These are phyloP conservation scores for Cladosporium sp. DNA, from an alignment of 2,329 filamentous ascomycete species.

Conservation along the genomic window DNA sequence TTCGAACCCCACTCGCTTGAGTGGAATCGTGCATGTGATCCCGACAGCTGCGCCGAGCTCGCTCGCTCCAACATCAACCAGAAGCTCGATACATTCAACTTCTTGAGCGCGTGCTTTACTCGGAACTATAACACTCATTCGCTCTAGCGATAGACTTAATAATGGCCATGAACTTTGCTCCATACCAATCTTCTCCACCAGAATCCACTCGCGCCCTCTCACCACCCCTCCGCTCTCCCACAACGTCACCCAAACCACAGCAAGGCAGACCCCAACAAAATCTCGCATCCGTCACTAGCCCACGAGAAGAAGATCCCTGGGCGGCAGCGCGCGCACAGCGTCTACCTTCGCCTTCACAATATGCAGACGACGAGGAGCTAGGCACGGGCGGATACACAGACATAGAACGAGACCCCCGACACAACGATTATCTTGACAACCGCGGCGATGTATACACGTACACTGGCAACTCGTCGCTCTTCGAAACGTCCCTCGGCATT, in stretches of 20 bases:
- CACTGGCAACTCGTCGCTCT: conserved; percentile 51
- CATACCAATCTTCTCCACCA: conserved; percentile 88
- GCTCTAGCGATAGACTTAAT: not conserved
- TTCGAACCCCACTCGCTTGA: too few species aligned
- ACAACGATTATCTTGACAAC: conserved; percentile 27
- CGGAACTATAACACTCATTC: too few species aligned
- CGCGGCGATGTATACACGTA: conserved; percentile 14
- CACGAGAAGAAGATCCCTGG: conserved; percentile 32
- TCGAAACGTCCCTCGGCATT: conserved; percentile 83
- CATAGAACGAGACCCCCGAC: conserved; percentile 23
- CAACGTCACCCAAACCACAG: conserved; percentile 40
- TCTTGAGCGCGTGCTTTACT: too few species aligned
- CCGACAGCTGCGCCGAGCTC: too few species aligned
- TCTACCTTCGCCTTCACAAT: conserved; percentile 33
- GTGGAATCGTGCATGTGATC: too few species aligned
- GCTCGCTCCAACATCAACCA: too few species aligned
- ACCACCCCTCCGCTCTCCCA: conserved; percentile 53
- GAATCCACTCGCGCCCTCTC: conserved; percentile 77
- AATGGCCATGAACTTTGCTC: conserved; percentile 79
- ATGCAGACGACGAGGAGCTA: conserved; percentile 20
- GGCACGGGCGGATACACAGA: conserved; percentile 18
- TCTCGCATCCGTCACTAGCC: conserved; percentile 23
- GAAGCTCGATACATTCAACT: too few species aligned
- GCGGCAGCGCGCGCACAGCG: conserved; percentile 35
- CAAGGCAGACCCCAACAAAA: conserved; percentile 20